A percentile compares a stretch with the other conserved stretches of the same genome.
These are phyloP conservation scores for Corrigiola litoralis DNA, from an alignment of 179 eudicot species.

Conservation along the genomic window DNA sequence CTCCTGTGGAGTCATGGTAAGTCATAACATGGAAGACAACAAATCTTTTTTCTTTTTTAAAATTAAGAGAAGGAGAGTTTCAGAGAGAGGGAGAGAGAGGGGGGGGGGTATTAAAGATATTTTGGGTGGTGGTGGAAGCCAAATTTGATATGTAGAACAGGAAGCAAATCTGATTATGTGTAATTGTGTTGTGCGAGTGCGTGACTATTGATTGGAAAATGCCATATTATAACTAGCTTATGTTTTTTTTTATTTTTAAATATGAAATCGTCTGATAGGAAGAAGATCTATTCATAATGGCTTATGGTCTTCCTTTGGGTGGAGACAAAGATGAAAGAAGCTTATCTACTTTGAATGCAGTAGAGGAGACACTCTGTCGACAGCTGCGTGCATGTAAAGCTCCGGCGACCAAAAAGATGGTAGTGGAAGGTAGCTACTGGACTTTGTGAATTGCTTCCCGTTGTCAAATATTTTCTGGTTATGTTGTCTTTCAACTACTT, in stretches of 20 bases:
- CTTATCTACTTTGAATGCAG: slow-evolving; percentile 71
- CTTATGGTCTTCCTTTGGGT: slow-evolving; percentile 85
- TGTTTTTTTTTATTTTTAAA: not conserved
- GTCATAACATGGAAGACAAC: no score
- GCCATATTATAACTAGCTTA: not conserved
- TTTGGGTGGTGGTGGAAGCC: not conserved
- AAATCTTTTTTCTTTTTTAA: no score
- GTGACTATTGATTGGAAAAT: not conserved
- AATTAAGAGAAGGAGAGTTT: no score
- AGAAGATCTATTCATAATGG: slow-evolving; percentile 86
- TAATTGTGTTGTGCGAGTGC: no score
- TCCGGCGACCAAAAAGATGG: slow-evolving; percentile 56
- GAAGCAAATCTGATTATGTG: slow-evolving; percentile 5
- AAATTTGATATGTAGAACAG: not conserved
- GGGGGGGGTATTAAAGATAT: no score
- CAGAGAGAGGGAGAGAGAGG: no score
- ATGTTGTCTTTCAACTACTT: not conserved
- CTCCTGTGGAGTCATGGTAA: no score
- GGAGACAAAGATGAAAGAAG: slow-evolving; percentile 84
- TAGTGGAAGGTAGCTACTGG: slow-evolving; percentile 56
- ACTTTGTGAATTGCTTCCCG: not conserved
- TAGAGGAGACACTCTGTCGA: slow-evolving; percentile 89
- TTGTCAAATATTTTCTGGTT: not conserved
- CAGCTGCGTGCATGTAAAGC: slow-evolving; percentile 90
- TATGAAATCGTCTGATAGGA: slow-evolving; percentile 63